Conservation (phyloP, 2,329 filamentous ascomycete species). For the Metarhizium robertsii region DNA sequence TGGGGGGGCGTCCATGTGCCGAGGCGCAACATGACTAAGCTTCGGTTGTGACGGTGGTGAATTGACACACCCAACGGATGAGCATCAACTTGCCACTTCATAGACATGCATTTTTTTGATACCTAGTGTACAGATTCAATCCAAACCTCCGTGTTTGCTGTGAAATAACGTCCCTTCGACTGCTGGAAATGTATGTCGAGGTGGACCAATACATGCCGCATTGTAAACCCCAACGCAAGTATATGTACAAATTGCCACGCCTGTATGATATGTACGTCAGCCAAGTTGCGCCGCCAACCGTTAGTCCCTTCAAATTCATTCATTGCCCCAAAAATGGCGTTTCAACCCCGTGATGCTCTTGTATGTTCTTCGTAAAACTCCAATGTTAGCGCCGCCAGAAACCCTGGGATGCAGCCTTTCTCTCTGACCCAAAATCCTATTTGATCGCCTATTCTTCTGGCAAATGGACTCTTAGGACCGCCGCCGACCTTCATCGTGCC, state of each 20-base stretch:
- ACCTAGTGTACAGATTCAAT: neutral
- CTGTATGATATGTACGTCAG: neutral
- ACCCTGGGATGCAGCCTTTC: constrained; percentile 86
- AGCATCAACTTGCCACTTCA: neutral
- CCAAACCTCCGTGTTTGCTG: no score
- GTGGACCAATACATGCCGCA: neutral
- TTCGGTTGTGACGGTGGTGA: neutral
- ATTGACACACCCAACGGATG: neutral
- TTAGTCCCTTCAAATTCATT: neutral
- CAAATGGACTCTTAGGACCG: constrained; percentile 79
- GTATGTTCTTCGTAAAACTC: constrained; percentile 77
- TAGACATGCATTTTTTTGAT: neutral
- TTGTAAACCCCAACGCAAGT: neutral
- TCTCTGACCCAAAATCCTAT: constrained; percentile 96
- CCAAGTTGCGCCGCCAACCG: neutral
- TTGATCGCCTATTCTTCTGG: constrained; percentile 70
- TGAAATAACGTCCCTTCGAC: neutral
- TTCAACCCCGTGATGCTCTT: constrained; percentile 2
- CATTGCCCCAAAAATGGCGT: neutral
- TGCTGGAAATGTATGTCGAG: neutral
- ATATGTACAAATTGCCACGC: neutral
- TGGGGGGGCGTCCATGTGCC: neutral
- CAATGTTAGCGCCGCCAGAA: constrained; percentile 80
- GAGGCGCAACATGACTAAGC: neutral
- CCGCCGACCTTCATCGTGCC: constrained; percentile 98